Evolutionary conservation across 768 basidiomycete species (phyloP).

Genomic region (Suillus discolor): DNA sequence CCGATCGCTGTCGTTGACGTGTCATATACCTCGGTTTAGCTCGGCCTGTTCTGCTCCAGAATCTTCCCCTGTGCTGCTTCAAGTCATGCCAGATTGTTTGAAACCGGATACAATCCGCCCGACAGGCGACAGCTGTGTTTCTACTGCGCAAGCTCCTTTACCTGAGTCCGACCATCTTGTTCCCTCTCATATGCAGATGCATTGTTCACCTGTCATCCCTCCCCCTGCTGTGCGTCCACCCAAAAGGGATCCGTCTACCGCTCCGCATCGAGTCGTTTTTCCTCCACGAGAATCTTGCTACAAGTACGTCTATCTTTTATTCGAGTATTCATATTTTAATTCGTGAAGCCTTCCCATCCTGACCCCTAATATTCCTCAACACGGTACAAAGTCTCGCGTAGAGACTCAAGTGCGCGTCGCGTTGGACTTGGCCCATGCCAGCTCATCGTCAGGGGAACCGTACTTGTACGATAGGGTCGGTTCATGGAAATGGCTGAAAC

Average conservation of each 20-base stretch:
- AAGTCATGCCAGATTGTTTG: conserved; percentile 31
- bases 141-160: conserved; percentile 32
- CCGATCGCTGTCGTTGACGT: conserved; percentile 11
- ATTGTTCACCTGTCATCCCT: conserved; percentile 64
- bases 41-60: conserved; percentile 25
- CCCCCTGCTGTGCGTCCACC: conserved; percentile 64
- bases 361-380: conserved; percentile 80
- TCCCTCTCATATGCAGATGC: conserved; percentile 39
- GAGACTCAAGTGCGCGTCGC: conserved; percentile 91
- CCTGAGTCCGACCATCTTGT: conserved; percentile 35
- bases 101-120: conserved; percentile 35
- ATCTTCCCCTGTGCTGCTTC: conserved; percentile 15
- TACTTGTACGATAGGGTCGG: conserved; percentile 77
- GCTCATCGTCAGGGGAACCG: conserved; percentile 57
- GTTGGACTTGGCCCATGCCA: conserved; percentile 74
- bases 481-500: conserved; percentile 86
- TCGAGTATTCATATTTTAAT: conserved; percentile 13
- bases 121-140: conserved; percentile 31
- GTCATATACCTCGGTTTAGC: conserved; percentile 16
- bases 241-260: conserved; percentile 50
- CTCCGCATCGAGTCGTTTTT: conserved; percentile 62
- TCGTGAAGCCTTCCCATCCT: conserved; percentile 71
- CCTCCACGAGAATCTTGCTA: conserved; percentile 76
- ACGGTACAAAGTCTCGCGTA: conserved; percentile 89
- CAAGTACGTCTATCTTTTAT: conserved; percentile 52